Evolutionary conservation across 768 basidiomycete species (phyloP).

Genomic region (Mycena galopus): DNA sequence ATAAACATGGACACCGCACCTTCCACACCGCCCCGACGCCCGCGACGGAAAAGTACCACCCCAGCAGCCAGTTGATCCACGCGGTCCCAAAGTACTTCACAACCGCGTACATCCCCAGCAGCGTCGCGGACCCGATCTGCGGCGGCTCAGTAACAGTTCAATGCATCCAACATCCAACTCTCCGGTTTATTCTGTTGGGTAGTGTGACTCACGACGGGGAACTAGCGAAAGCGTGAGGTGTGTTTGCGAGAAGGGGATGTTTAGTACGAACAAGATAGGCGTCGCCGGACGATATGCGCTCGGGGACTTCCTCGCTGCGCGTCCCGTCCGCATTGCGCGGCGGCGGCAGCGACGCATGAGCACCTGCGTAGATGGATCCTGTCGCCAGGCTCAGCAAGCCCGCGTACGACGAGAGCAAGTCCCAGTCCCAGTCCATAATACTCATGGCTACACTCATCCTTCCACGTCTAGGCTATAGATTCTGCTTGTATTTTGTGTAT

Average conservation of each 20-base stretch:
- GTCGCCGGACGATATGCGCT: constrained; percentile 74
- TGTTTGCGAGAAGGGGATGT: too few species aligned
- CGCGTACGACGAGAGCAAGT: constrained; percentile 74
- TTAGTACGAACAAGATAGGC: constrained; percentile 86
- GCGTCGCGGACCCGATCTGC: constrained; percentile 77
- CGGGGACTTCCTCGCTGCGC: constrained; percentile 61
- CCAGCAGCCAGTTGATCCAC: constrained; percentile 87
- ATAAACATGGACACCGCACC: constrained; percentile 53
- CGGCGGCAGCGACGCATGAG: constrained; percentile 71
- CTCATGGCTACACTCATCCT: too few species aligned
- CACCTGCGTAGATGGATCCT: constrained; percentile 77
- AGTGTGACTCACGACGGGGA: not conserved
- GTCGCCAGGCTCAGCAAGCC: constrained; percentile 77
- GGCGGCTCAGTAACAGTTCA: constrained; percentile 1
- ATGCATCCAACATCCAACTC: too few species aligned
- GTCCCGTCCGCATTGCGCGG: constrained; percentile 25
- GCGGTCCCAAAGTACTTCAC: constrained; percentile 83
- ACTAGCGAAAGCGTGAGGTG: constrained; percentile 80
- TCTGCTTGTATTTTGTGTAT: too few species aligned
- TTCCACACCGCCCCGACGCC: constrained; percentile 79
- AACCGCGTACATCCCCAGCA: constrained; percentile 77
- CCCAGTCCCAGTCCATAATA: constrained; percentile 60
- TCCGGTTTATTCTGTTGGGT: not conserved
- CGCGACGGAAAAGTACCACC: constrained; percentile 78
- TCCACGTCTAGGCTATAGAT: too few species aligned